phyloP scores from a whole-genome alignment of 73 alveolate genomes.

The Paramecium caudatum region DNA sequence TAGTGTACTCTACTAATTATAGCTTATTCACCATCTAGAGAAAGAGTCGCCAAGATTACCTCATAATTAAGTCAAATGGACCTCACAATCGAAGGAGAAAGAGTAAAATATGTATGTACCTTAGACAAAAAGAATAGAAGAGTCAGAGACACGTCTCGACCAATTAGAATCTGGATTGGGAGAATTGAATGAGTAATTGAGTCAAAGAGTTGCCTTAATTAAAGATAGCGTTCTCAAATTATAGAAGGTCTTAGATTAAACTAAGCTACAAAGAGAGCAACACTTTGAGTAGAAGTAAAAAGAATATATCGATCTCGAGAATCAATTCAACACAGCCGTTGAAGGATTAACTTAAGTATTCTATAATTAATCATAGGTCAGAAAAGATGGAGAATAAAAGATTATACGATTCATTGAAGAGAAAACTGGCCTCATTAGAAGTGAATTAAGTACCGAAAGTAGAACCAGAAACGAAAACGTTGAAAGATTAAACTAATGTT shows the following conservation, averaged over 20 bases:
- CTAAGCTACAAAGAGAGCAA: slow-evolving; percentile 53
- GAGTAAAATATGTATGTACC: not conserved
- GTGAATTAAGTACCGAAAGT: slow-evolving; percentile 70
- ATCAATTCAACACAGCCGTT: slow-evolving; percentile 36
- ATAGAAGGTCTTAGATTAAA: slow-evolving; percentile 65
- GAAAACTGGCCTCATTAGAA: slow-evolving; percentile 62
- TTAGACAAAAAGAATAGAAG: slow-evolving; percentile 69
- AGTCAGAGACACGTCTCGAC: slow-evolving; percentile 24
- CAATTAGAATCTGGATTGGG: slow-evolving; percentile 40
- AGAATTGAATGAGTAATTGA: slow-evolving; percentile 53
- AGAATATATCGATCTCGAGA: slow-evolving; percentile 56
- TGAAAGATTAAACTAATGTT: slow-evolving; percentile 71
- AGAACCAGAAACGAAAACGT: slow-evolving; percentile 73
- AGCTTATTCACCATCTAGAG: slow-evolving; percentile 67
- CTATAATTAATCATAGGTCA: not conserved
- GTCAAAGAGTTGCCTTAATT: slow-evolving; percentile 55
- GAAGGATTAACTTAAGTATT: slow-evolving; percentile 55
- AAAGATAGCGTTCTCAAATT: slow-evolving; percentile 63
- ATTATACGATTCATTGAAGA: slow-evolving; percentile 73
- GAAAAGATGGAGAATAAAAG: slow-evolving; percentile 76
- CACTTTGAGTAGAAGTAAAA: slow-evolving; percentile 53
- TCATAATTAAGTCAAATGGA: slow-evolving; percentile 48
- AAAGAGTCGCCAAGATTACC: slow-evolving; percentile 50
- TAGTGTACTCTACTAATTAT: not conserved
- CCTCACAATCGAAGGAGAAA: slow-evolving; percentile 58